Evolutionary conservation across 441 rosid genomes (phyloP).

Genomic region (Rhodomyrtus psidioides): DNA sequence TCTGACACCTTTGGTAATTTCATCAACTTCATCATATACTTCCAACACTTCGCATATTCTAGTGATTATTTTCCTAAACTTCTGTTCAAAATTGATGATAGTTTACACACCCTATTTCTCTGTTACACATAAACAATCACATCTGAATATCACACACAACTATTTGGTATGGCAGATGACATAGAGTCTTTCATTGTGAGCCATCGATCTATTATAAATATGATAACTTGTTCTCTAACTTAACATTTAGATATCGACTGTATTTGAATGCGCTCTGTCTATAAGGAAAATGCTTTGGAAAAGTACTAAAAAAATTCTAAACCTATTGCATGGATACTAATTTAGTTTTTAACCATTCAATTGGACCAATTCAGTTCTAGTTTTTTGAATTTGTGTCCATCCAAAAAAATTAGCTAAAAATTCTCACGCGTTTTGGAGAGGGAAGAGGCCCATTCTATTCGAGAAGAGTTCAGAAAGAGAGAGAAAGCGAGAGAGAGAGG

Average conservation of each 20-base stretch:
- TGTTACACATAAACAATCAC: background rate
- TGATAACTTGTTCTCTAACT: background rate
- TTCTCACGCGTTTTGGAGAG: too few species aligned
- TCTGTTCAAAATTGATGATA: background rate
- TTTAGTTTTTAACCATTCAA: too few species aligned
- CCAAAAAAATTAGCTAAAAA: too few species aligned
- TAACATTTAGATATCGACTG: background rate
- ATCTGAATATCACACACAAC: background rate
- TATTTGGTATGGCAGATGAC: background rate
- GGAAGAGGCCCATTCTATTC: too few species aligned
- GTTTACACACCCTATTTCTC: background rate
- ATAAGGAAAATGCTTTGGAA: background rate
- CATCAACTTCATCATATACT: background rate
- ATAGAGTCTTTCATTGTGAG: background rate
- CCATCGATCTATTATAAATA: background rate
- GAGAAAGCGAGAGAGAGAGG: too few species aligned
- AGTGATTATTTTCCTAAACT: background rate
- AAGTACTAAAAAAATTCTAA: too few species aligned
- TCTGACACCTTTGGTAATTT: background rate
- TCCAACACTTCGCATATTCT: background rate
- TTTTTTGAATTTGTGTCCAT: too few species aligned
- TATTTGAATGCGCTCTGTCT: background rate
- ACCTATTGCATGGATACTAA: too few species aligned
- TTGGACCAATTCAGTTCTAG: too few species aligned
- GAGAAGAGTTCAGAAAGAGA: too few species aligned